Percentiles rank a stretch among this genome's conserved stretches.
Conservation (phyloP, 257 asterid species). For the Plantago major region DNA sequence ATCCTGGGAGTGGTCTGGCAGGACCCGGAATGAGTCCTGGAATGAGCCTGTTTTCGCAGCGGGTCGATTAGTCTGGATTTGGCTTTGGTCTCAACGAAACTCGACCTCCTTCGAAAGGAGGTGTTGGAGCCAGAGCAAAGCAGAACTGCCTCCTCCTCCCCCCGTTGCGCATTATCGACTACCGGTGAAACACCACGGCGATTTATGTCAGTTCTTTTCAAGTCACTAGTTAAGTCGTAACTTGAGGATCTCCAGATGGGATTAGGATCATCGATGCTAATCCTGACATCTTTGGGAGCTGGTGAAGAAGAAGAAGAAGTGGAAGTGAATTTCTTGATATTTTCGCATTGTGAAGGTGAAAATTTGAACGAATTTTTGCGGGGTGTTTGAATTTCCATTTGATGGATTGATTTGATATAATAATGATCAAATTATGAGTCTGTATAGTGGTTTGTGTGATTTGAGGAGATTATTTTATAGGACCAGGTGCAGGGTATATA, state of each 20-base stretch:
- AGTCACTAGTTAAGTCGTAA: constrained; percentile 49
- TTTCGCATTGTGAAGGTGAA: background rate
- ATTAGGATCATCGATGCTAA: constrained; percentile 18
- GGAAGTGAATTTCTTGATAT: too few relatives aligned
- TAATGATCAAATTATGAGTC: too few relatives aligned
- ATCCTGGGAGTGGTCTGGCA: constrained; percentile 4
- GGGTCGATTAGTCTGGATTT: constrained; percentile 19
- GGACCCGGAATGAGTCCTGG: constrained; percentile 32
- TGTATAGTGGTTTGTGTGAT: too few relatives aligned
- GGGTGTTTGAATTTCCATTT: background rate
- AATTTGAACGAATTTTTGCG: background rate
- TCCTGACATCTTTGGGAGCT: constrained; percentile 21
- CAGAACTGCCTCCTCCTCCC: constrained; percentile 34
- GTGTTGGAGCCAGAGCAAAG: constrained; percentile 32
- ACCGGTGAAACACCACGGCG: constrained; percentile 43
- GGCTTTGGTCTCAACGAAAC: constrained; percentile 1
- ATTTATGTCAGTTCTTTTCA: constrained; percentile 33
- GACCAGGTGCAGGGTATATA: too few relatives aligned
- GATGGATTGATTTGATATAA: too few relatives aligned
- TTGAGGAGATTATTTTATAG: too few relatives aligned
- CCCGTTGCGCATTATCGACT: constrained; percentile 27
- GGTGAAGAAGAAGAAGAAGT: constrained; percentile 22
- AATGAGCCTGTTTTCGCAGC: background rate
- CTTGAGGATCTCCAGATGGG: constrained; percentile 38
- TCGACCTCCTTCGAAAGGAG: constrained; percentile 17